phyloP scores from a whole-genome alignment of 495 filamentous ascomycete species.

The Penicillium crystallinum region DNA sequence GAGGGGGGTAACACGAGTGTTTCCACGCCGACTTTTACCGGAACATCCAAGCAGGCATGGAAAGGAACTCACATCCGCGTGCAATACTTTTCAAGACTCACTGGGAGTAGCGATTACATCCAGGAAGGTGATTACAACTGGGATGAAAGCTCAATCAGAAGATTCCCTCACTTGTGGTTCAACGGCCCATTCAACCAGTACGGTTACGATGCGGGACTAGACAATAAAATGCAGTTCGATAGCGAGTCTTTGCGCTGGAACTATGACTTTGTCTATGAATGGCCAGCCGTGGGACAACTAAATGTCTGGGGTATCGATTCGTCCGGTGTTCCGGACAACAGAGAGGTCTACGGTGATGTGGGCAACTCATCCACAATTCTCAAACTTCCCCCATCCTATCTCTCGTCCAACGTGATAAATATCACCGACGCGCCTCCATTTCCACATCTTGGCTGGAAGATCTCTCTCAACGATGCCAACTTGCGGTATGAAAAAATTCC shows the following conservation, averaged over 20 bases:
- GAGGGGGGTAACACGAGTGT: conserved; percentile 42
- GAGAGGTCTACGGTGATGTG: conserved; percentile 54
- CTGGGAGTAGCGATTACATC: conserved; percentile 61
- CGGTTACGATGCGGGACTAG: conserved; percentile 60
- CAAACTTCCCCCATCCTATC: conserved; percentile 66
- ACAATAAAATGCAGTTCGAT: conserved; percentile 51
- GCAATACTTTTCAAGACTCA: conserved; percentile 61
- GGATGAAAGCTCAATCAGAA: conserved; percentile 28
- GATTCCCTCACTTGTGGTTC: conserved; percentile 61
- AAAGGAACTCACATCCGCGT: conserved; percentile 59
- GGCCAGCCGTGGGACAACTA: conserved; percentile 57
- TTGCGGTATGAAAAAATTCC: conserved; percentile 50
- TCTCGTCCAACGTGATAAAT: conserved; percentile 53
- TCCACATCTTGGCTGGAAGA: conserved; percentile 53
- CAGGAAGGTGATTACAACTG: conserved; percentile 55
- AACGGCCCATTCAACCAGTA: conserved; percentile 65
- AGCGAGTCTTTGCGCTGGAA: conserved; percentile 56
- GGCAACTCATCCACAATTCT: conserved; percentile 58
- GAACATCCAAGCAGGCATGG: conserved; percentile 59
- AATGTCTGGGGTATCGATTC: conserved; percentile 68
- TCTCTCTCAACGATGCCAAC: conserved; percentile 52
- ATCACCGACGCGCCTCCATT: conserved; percentile 52
- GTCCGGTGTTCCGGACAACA: conserved; percentile 59
- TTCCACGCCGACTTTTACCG: conserved; percentile 49
- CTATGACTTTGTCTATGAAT: conserved; percentile 61